Conservation (phyloP, 257 asterid genomes). For the Gentiana straminea region DNA sequence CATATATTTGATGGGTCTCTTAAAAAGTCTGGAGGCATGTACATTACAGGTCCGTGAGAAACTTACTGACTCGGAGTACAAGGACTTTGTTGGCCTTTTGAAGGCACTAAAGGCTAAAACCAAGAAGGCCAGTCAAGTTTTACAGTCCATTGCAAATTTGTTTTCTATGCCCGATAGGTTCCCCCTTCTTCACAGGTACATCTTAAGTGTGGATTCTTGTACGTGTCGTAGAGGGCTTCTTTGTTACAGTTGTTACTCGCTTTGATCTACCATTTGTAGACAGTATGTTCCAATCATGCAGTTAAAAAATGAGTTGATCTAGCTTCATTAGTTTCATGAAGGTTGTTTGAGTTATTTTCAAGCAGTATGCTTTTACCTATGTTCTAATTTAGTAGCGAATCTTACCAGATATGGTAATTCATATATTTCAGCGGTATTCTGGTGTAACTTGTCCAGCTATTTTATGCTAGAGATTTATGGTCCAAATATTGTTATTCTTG, state of each 20-base stretch:
- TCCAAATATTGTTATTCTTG: too few species aligned
- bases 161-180: conserved; percentile 75
- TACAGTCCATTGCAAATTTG: conserved; percentile 65
- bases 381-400: too few species aligned
- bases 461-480: too few species aligned
- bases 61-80: conserved; percentile 69
- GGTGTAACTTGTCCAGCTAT: too few species aligned
- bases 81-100: conserved; percentile 66
- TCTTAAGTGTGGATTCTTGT: background rate
- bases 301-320: too few species aligned
- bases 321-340: too few species aligned
- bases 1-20: background rate
- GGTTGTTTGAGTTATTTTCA: too few species aligned
- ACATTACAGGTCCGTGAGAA: conserved; percentile 64
- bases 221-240: background rate
- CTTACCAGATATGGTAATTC: too few species aligned
- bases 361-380: too few species aligned
- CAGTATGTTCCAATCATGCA: too few species aligned
- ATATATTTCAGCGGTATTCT: too few species aligned
- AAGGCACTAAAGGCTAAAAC: conserved; percentile 72
- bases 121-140: conserved; percentile 65
- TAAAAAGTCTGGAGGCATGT: conserved; percentile 10
- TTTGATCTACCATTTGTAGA: background rate
- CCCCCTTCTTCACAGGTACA: conserved; percentile 79
- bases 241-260: background rate